These are phyloP conservation scores for Musa beccarii DNA, from an alignment of 176 grass and related monocot genomes.

Conservation along the genomic window DNA sequence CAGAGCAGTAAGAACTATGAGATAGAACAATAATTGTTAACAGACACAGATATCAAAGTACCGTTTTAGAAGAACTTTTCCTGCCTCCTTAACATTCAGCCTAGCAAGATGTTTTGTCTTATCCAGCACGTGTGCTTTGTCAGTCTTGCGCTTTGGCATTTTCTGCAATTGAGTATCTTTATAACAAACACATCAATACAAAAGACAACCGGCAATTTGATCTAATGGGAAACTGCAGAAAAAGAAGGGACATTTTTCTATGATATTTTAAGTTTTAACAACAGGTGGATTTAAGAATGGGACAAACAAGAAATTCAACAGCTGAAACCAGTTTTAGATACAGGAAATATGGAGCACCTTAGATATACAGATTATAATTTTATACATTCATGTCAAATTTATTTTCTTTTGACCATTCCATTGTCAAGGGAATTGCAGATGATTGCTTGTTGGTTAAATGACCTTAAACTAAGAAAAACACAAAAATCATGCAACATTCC, in stretches of 20 bases:
- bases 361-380: too few relatives aligned
- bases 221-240: background rate
- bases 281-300: background rate
- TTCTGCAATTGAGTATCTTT: constrained; percentile 99
- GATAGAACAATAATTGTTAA: constrained; percentile 4
- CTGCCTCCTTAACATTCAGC: constrained; percentile 78
- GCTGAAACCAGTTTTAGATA: background rate
- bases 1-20: background rate
- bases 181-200: constrained; percentile 55
- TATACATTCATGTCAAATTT: too few relatives aligned
- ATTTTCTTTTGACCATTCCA: too few relatives aligned
- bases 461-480: too few relatives aligned
- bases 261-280: background rate
- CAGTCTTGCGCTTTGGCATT: constrained; percentile 91
- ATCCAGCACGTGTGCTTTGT: constrained; percentile 85
- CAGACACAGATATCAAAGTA: constrained; percentile 10
- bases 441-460: too few relatives aligned
- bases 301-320: background rate
- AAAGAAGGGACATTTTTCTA: background rate
- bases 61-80: constrained; percentile 94
- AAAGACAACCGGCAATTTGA: background rate
- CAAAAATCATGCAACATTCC: too few relatives aligned
- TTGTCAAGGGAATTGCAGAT: too few relatives aligned
- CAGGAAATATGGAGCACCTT: too few relatives aligned
- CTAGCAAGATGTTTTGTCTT: constrained; percentile 86